A percentile compares a stretch with the other conserved stretches of the same genome.
phyloP scores from a whole-genome alignment of 2,329 filamentous ascomycete genomes.

The Acephala macrosclerotiorum region DNA sequence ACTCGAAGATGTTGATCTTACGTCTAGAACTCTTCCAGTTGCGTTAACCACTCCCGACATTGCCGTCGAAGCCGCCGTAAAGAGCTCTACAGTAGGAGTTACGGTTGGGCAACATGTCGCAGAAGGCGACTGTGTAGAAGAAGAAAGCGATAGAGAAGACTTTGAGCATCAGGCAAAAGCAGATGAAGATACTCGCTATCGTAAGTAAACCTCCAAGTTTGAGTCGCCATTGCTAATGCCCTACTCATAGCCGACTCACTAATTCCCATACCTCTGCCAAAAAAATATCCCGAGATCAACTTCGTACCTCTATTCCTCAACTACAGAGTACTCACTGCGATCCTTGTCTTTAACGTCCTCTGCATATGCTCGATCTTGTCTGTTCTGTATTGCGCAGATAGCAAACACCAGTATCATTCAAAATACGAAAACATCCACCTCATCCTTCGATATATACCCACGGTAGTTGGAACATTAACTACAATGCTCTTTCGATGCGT shows the following conservation, averaged over 20 bases:
- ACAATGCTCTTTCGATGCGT: background rate
- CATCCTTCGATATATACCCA: background rate
- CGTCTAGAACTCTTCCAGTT: background rate
- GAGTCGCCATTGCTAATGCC: background rate
- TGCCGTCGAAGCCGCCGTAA: too few species aligned
- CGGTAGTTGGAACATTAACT: background rate
- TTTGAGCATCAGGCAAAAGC: too few species aligned
- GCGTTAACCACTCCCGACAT: too few species aligned
- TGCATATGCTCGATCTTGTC: background rate
- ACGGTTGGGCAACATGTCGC: too few species aligned
- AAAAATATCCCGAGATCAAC: background rate
- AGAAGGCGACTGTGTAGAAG: too few species aligned
- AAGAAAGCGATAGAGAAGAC: too few species aligned
- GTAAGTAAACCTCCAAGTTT: background rate
- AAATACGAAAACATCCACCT: background rate
- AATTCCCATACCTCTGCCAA: background rate
- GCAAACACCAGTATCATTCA: background rate
- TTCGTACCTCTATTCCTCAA: background rate
- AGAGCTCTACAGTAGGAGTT: too few species aligned
- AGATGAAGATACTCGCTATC: background rate
- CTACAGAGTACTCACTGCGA: background rate
- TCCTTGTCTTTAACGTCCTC: background rate
- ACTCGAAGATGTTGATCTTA: background rate
- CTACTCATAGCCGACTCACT: background rate
- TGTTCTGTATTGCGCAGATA: background rate